Base-by-base conservation (phyloP, 164 flowering plant genomes). In the Pachysandra terminalis region DNA sequence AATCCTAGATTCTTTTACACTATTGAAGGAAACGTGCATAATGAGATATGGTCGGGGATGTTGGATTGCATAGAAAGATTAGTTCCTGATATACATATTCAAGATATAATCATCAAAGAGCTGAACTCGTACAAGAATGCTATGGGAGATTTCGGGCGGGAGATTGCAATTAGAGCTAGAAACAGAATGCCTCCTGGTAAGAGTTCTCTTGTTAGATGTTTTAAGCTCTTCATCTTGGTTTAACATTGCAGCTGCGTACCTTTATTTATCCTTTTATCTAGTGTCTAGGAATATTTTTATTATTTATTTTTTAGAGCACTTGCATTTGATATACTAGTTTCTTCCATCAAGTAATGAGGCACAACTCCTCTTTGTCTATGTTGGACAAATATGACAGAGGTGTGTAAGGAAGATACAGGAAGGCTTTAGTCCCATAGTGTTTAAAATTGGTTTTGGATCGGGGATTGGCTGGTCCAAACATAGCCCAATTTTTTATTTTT, bases 1-100 rank as follows among this genome's bases (percentile, higher is more conserved):
- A 94, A 91, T 66, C 97, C 97, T 9, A 89, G 75, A 70, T 87
- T 86, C 75, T 91, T 85, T 68, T 94, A 88, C 64, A 80, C 82
- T 69, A 74, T 87, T 70, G 81, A 80, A 73, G 95, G 89, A 60
- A 91, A 88, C 68, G 74, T 81, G 25, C 91, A 75, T 66, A 83
- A 69, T 65, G 84, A 82, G 58, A 81, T 93, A 41, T 69, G 78
- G 49, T 87, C 97, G 1, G 84, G 84, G 55, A 79, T 90, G 78
- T 77, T 82, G 78, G 98, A 91, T 71, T 87, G 97, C 68, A 81
- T 91, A 71, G 98, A 94, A 76, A 88, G 83, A 71, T 73, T 94
- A 71, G 88, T 91, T 68, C 85, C 93, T 67, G 98, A 94, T 60
- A 78, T 74, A 12, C 80, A 74, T 60, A 67, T 83, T 32, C 97